A percentile compares a stretch with the other conserved stretches of the same genome.
Evolutionary conservation across 2,329 filamentous ascomycete species (phyloP).

Genomic region (Trichoderma endophyticum): DNA sequence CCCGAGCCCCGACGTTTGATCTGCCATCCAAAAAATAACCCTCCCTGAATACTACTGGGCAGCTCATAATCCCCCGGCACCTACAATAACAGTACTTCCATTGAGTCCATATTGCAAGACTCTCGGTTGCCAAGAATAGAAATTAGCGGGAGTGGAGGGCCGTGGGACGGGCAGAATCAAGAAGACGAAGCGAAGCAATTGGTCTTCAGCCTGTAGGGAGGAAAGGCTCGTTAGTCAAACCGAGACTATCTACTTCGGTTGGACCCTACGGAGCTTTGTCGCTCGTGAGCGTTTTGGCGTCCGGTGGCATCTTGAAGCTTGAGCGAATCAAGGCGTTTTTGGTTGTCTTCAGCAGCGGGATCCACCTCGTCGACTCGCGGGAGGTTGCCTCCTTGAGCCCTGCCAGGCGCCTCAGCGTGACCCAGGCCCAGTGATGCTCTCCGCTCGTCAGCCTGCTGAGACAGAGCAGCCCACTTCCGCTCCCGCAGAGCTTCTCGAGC

Average conservation of each 20-base stretch:
- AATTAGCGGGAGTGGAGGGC: background rate
- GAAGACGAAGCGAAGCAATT: background rate
- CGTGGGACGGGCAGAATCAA: background rate
- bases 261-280: constrained; percentile 58
- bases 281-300: constrained; percentile 55
- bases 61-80: background rate
- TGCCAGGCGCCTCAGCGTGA: constrained; percentile 31
- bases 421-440: constrained; percentile 44
- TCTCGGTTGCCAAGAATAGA: background rate
- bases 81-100: background rate
- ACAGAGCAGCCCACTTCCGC: constrained; percentile 83
- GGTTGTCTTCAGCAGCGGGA: constrained; percentile 74
- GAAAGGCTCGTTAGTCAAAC: background rate
- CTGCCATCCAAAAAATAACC: background rate
- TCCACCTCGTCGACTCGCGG: constrained; percentile 72
- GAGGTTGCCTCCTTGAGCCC: constrained; percentile 41
- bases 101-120: background rate
- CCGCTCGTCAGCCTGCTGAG: constrained; percentile 72
- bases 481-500: constrained; percentile 77
- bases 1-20: constrained; percentile 4
- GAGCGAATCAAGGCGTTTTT: constrained; percentile 83
- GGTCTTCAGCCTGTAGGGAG: background rate
- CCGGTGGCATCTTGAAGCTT: constrained; percentile 79
- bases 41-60: background rate
- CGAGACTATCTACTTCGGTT: constrained; percentile 45